These are phyloP conservation scores for Rutstroemia sp. DNA, from an alignment of 2,329 filamentous ascomycete genomes.

Conservation along the genomic window DNA sequence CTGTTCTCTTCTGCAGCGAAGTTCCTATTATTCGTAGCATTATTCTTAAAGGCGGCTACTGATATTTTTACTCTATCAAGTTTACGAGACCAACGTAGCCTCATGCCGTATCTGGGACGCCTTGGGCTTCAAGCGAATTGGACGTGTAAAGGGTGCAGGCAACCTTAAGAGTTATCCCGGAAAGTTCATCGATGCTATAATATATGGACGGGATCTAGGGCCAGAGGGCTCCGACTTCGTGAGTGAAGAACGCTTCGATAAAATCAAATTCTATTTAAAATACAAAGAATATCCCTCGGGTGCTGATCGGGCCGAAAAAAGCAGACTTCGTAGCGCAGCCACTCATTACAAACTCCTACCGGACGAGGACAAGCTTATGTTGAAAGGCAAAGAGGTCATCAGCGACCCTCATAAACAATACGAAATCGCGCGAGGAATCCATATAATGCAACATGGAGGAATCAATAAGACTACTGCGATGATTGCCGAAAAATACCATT, in stretches of 20 bases:
- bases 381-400: constrained; percentile 97
- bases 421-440: constrained; percentile 73
- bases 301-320: constrained; percentile 92
- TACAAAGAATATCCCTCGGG: constrained; percentile 88
- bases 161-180: constrained; percentile 43
- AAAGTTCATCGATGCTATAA: constrained; percentile 49
- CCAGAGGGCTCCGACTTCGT: constrained; percentile 71
- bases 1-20: too few species aligned
- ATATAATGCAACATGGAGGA: constrained; percentile 72
- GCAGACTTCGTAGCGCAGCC: constrained; percentile 82
- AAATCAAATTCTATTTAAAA: constrained; percentile 96
- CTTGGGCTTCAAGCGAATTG: constrained; percentile 66
- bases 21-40: too few species aligned
- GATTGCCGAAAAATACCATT: constrained; percentile 92
- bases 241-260: constrained; percentile 95
- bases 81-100: constrained; percentile 67
- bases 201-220: constrained; percentile 50
- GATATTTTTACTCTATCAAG: constrained; percentile 23
- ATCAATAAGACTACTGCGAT: constrained; percentile 98
- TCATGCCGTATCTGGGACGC: constrained; percentile 69
- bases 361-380: constrained; percentile 68
- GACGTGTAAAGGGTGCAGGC: constrained; percentile 51
- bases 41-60: too few species aligned
- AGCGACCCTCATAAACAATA: constrained; percentile 85
- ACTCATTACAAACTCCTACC: constrained; percentile 82